Base-by-base conservation (phyloP, 2,329 filamentous ascomycete genomes). In the Mycogone perniciosa region DNA sequence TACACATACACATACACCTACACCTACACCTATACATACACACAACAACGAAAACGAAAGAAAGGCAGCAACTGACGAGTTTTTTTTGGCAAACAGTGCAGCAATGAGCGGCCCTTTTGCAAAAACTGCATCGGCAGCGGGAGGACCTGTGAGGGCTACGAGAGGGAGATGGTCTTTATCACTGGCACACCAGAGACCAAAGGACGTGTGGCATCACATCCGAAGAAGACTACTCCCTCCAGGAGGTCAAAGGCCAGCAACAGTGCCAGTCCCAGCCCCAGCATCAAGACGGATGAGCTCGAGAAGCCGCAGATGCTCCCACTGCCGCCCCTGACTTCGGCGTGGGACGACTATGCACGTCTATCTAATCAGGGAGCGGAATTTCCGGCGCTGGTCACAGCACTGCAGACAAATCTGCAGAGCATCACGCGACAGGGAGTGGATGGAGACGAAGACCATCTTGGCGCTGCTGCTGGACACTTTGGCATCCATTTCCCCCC, bases 111-210 rank as follows among this genome's bases (percentile, higher is more conserved):
- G 4, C 82, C 82, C 2, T 69, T 71, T 35, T 86, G 82, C 63
- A 74, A 73, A 49, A 84, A 83, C 61, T 86, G 82, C 62, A 68
- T 73, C 50, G 72, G 76, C 57, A 77, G 75, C 57, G 78, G 79
- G 26, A 71, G 80, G 41, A 64, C 74, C 51, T 86, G 82, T 58
- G 76, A 75, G 43, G 82, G 82, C 37, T 86, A 86, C 63, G 76
- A 82, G 60, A 71, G 78, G 37, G 76, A 84, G 60, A 76, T 76
- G 11, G 76, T 84, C 50, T 86, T 86, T 65, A 82, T 86, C 62
- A 76, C 80, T 37, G 78, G 77, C n/a, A 82, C 79, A 2, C 69
- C 68, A 35, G 69, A 79, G 52, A 74, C 73, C 53, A 75, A 72
- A 52, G 79, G 79, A 8, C 73, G 79, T 31, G 80, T 79, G 47